These are phyloP conservation scores for Wickerhamiella sergipiensis DNA, from an alignment of 805 yeast genomes.

Conservation along the genomic window DNA sequence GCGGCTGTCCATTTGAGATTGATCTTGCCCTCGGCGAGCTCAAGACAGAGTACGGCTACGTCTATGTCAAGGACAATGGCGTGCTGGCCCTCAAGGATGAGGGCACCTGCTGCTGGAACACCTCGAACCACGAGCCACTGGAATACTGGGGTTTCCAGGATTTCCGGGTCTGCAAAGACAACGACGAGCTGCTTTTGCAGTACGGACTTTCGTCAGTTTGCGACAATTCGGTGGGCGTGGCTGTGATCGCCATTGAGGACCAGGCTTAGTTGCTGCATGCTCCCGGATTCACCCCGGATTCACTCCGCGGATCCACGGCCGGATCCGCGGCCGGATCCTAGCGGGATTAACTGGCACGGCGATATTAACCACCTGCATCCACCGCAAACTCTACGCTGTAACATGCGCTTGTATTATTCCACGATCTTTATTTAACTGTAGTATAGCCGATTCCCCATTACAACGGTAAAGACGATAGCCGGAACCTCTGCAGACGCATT, in stretches of 20 bases:
- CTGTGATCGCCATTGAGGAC: background rate
- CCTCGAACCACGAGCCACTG: background rate
- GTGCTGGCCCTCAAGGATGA: background rate
- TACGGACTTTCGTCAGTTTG: background rate
- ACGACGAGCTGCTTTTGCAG: background rate
- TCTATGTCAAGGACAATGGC: background rate
- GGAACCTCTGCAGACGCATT: no score
- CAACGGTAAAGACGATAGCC: no score
- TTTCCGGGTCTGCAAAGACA: background rate
- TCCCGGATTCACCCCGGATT: no score
- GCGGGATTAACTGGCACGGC: no score
- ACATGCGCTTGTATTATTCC: no score
- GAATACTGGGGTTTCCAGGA: background rate
- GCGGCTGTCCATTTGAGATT: background rate
- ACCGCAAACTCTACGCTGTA: no score
- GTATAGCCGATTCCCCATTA: no score
- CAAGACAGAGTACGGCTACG: background rate
- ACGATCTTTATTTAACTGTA: no score
- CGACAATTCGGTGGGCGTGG: background rate
- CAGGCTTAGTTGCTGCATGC: no score
- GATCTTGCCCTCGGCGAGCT: background rate
- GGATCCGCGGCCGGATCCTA: no score
- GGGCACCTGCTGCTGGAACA: background rate
- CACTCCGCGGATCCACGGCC: no score
- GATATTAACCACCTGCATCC: no score